Percentiles rank a stretch among this genome's conserved stretches.
phyloP scores from a whole-genome alignment of 2,329 filamentous ascomycete genomes.

The Alternaria triticimaculans region DNA sequence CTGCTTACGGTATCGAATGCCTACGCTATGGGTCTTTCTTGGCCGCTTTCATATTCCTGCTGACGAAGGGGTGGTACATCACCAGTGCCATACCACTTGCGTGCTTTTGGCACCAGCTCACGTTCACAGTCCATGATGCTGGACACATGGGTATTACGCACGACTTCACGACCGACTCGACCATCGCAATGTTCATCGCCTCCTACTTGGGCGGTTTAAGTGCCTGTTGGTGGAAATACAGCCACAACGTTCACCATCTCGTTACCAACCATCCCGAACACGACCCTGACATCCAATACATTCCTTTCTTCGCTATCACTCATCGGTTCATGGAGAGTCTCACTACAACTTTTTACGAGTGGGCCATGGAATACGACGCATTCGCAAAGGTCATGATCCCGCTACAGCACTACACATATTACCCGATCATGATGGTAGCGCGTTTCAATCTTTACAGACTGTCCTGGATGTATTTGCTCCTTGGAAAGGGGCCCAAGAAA shows the following conservation, averaged over 20 bases:
- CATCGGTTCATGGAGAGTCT: conserved; percentile 70
- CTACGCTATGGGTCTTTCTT: conserved; percentile 75
- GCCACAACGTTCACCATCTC: conserved; percentile 95
- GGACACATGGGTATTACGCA: conserved; percentile 98
- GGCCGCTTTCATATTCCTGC: conserved; percentile 60
- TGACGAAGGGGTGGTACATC: conserved; percentile 53
- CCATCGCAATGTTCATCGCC: conserved; percentile 88
- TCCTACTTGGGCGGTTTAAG: conserved; percentile 90
- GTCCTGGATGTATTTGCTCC: conserved; percentile 70
- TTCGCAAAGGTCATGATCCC: conserved; percentile 65
- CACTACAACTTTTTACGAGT: conserved; percentile 71
- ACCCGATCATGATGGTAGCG: conserved; percentile 70
- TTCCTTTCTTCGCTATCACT: conserved; percentile 72
- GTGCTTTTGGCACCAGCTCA: conserved; percentile 89
- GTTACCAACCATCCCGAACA: conserved; percentile 95
- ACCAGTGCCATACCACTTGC: conserved; percentile 78
- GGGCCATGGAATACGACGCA: conserved; percentile 68
- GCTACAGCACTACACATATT: conserved; percentile 72
- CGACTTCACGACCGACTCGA: conserved; percentile 79
- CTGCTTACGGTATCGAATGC: conserved; percentile 76
- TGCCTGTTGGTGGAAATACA: conserved; percentile 96
- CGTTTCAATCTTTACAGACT: conserved; percentile 76
- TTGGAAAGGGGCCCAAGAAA: conserved; percentile 61
- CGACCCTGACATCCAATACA: conserved; percentile 87
- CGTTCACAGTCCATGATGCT: conserved; percentile 93